Conservation (phyloP, 2,329 filamentous ascomycete species). For the Acrocalymma vagum region DNA sequence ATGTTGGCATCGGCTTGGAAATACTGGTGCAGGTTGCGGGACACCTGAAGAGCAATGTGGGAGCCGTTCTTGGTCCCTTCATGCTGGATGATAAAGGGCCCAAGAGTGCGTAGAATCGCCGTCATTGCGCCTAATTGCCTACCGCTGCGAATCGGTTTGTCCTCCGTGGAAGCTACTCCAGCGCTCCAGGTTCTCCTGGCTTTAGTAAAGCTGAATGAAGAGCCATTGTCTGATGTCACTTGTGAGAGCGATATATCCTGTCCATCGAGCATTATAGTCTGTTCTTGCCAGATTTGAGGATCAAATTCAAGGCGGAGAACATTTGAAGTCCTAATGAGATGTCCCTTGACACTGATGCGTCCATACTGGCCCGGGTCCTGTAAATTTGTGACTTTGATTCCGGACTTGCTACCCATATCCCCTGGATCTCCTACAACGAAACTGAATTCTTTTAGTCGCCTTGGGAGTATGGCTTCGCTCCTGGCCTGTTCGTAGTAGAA, state of each 20-base stretch:
- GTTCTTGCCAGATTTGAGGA: constrained; percentile 18
- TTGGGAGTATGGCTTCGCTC: constrained; percentile 22
- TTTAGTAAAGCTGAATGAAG: not conserved
- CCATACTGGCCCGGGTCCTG: constrained; percentile 60
- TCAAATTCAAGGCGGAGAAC: constrained; percentile 40
- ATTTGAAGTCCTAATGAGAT: constrained; percentile 42
- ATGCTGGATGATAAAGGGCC: constrained; percentile 54
- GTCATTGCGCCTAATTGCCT: constrained; percentile 63
- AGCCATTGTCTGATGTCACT: not conserved
- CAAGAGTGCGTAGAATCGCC: constrained; percentile 60
- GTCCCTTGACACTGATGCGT: constrained; percentile 53
- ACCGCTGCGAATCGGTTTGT: constrained; percentile 47
- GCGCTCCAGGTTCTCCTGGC: constrained; percentile 15
- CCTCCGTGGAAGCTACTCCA: not conserved
- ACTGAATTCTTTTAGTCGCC: constrained; percentile 50
- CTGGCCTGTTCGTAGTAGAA: constrained; percentile 56
- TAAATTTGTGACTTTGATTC: constrained; percentile 61
- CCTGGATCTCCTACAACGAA: constrained; percentile 61
- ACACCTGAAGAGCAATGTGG: constrained; percentile 60
- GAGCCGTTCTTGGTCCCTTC: constrained; percentile 34
- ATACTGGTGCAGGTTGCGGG: constrained; percentile 67
- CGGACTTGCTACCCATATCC: constrained; percentile 61
- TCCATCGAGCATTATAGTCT: constrained; percentile 30
- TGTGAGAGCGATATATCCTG: constrained; percentile 20
- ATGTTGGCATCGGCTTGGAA: constrained; percentile 62